These are phyloP conservation scores for barley (Hordeum vulgare) DNA, from an alignment of 176 grass and related monocot genomes.

Conservation along the genomic window MorexV3_pseudomolecules_assembly NC_058520.1:620235334-620235833, in stretches of 20 bases:
- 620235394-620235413: constrained; percentile 19
- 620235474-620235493: not conserved
- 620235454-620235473: constrained; percentile 36
- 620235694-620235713: not conserved
- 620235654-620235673: constrained; percentile 71
- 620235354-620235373: not conserved
- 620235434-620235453: constrained; percentile 31
- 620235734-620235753: no score
- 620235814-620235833: not conserved
- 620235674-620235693: constrained; percentile 26
- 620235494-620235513: constrained; percentile 34
- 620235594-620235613: constrained; percentile 53
- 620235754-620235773: not conserved
- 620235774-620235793: not conserved
- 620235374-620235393: not conserved
- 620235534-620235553: not conserved
- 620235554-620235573: not conserved
- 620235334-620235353: not conserved
- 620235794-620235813: not conserved
- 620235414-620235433: constrained; percentile 47
- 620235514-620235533: constrained; percentile 33
- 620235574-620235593: not conserved
- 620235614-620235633: constrained; percentile 53
- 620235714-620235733: no score
- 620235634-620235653: constrained; percentile 51